A percentile compares a stretch with the other conserved stretches of the same genome.
Conservation (phyloP, 768 basidiomycete genomes). For the Serendipita sp. region DNA sequence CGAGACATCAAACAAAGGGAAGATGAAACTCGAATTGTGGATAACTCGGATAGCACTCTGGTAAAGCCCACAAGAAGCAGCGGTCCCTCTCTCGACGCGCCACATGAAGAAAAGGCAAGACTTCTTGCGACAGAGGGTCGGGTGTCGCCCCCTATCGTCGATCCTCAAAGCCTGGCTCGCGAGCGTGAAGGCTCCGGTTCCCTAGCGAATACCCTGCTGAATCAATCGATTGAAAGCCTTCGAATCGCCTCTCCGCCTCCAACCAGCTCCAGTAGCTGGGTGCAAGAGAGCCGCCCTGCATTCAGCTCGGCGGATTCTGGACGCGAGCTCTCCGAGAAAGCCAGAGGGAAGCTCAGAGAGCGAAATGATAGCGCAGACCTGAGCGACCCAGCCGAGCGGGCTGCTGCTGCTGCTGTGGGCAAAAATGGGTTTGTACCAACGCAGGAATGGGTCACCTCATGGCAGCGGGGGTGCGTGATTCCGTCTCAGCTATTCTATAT, state of each 20-base stretch:
- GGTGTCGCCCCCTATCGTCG: constrained; percentile 6
- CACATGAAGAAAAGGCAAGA: constrained; percentile 50
- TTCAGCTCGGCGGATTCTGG: constrained; percentile 29
- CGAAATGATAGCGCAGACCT: constrained; percentile 32
- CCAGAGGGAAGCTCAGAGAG: constrained; percentile 79
- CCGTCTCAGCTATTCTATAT: background rate
- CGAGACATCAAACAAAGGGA: constrained; percentile 54
- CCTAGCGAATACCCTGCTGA: background rate
- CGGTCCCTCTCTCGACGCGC: constrained; percentile 17
- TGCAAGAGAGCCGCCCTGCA: background rate
- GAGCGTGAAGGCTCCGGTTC: background rate
- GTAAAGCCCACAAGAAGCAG: constrained; percentile 14
- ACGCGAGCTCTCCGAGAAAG: constrained; percentile 62
- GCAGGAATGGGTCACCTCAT: constrained; percentile 94
- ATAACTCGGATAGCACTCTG: constrained; percentile 25
- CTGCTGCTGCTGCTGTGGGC: constrained; percentile 57
- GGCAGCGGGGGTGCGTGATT: constrained; percentile 76
- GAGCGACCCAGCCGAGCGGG: constrained; percentile 41
- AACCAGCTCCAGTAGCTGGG: background rate
- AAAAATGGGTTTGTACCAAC: constrained; percentile 89
- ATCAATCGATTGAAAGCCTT: background rate
- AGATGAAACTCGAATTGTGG: constrained; percentile 15
- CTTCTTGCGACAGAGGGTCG: constrained; percentile 40
- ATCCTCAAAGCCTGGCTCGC: background rate
- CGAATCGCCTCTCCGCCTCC: background rate